A percentile compares a stretch with the other conserved stretches of the same genome.
These are phyloP conservation scores for Fusarium tupiense DNA, from an alignment of 2,329 filamentous ascomycete species.

Conservation along the genomic window DNA sequence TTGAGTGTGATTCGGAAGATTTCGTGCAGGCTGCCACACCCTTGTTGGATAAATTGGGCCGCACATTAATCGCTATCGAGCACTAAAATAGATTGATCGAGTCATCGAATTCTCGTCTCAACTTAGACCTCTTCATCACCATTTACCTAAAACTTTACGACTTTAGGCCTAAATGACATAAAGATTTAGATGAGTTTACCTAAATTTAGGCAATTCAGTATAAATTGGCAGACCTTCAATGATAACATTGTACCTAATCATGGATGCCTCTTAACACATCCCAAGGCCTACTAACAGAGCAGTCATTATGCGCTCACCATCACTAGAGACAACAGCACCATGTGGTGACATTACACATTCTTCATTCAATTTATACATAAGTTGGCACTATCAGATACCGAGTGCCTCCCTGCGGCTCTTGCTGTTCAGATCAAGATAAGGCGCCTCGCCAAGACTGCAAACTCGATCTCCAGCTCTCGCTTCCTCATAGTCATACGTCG, in stretches of 20 bases:
- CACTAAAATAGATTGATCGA: neutral
- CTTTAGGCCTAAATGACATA: neutral
- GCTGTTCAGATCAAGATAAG: conserved; percentile 52
- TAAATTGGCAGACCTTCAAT: neutral
- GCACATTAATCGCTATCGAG: neutral
- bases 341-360: neutral
- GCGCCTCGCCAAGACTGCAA: conserved; percentile 54
- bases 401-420: conserved; percentile 53
- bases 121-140: neutral
- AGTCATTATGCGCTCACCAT: too few relatives aligned
- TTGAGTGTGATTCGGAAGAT: conserved; percentile 1
- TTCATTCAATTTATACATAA: neutral
- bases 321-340: too few relatives aligned
- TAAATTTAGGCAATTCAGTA: neutral
- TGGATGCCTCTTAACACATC: neutral
- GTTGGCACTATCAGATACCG: conserved; percentile 6
- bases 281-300: neutral
- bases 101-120: neutral
- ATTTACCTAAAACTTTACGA: neutral
- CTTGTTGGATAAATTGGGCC: neutral
- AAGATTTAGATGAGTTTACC: neutral
- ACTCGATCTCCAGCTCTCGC: conserved; percentile 55
- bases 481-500: conserved; percentile 69
- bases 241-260: neutral
- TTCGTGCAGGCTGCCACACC: neutral